These are phyloP conservation scores for Penicillium taxi DNA, from an alignment of 495 filamentous ascomycete genomes.

Conservation along the genomic window DNA sequence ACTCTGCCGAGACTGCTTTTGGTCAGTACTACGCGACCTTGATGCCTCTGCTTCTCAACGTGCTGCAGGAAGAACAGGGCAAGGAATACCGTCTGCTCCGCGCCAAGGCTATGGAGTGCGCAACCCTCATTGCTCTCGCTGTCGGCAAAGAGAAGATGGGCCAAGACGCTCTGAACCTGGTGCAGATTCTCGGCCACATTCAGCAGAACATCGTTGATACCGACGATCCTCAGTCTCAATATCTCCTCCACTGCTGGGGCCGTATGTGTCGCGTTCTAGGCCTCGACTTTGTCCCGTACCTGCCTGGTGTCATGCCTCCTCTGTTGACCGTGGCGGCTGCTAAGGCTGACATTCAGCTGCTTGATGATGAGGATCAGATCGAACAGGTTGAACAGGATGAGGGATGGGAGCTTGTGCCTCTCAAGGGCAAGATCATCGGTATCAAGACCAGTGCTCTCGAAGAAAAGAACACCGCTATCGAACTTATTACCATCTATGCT, in stretches of 20 bases:
- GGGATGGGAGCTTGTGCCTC: slow-evolving; percentile 93
- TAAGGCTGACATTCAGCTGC: slow-evolving; percentile 93
- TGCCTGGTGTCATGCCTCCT: slow-evolving; percentile 89
- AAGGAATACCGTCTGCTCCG: slow-evolving; percentile 87
- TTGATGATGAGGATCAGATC: slow-evolving; percentile 93
- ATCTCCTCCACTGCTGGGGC: slow-evolving; percentile 98
- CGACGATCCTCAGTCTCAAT: slow-evolving; percentile 94
- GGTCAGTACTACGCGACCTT: slow-evolving; percentile 90
- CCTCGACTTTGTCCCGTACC: slow-evolving; percentile 82
- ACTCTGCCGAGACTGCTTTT: slow-evolving; percentile 93
- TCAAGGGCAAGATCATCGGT: slow-evolving; percentile 95
- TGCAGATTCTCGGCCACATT: slow-evolving; percentile 77
- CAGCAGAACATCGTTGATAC: slow-evolving; percentile 82
- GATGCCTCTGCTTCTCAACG: slow-evolving; percentile 90
- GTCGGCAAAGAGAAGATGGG: slow-evolving; percentile 92
- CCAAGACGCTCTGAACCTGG: slow-evolving; percentile 72
- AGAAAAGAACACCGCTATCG: slow-evolving; percentile 98
- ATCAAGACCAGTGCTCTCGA: slow-evolving; percentile 96
- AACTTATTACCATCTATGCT: slow-evolving; percentile 93
- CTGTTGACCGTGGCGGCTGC: slow-evolving; percentile 84
- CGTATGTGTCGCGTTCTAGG: slow-evolving; percentile 95
- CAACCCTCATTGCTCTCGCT: slow-evolving; percentile 90
- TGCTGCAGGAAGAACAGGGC: slow-evolving; percentile 77
- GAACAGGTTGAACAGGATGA: slow-evolving; percentile 91
- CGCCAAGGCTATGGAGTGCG: slow-evolving; percentile 99